Evolutionary conservation across 257 asterid genomes (phyloP).

Genomic region (Verbascum thapsus): DNA sequence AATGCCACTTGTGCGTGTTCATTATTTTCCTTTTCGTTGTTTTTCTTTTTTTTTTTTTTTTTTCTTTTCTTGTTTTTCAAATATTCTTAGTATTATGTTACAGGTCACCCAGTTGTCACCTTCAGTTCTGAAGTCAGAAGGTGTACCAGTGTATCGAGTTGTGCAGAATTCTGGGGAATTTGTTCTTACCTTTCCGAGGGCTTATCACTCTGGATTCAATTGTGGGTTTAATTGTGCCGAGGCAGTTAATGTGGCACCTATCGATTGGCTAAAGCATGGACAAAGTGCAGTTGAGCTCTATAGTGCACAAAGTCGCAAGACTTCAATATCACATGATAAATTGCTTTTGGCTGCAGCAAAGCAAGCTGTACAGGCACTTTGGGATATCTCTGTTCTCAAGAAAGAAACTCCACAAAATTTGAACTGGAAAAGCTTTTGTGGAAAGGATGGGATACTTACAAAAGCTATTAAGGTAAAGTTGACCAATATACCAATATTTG

Average conservation of each 20-base stretch:
- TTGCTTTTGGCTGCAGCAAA: slow-evolving; percentile 65
- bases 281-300: slow-evolving; percentile 74
- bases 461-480: slow-evolving; percentile 66
- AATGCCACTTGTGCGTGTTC: too few relatives aligned
- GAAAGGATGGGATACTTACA: slow-evolving; percentile 62
- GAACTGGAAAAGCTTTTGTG: slow-evolving; percentile 74
- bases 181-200: slow-evolving; percentile 88
- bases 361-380: slow-evolving; percentile 56
- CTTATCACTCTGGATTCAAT: slow-evolving; percentile 85
- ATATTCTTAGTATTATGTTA: slow-evolving; percentile 3
- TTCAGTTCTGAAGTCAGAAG: slow-evolving; percentile 65
- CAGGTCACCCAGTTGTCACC: slow-evolving; percentile 90
- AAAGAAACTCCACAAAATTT: slow-evolving; percentile 45
- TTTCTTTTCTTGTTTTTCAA: too few relatives aligned
- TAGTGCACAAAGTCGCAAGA: slow-evolving; percentile 61
- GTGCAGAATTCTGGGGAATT: slow-evolving; percentile 80
- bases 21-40: too few relatives aligned
- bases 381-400: slow-evolving; percentile 50
- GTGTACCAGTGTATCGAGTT: slow-evolving; percentile 68
- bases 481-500: background rate
- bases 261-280: slow-evolving; percentile 81
- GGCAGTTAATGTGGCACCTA: slow-evolving; percentile 91
- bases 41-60: too few relatives aligned
- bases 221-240: slow-evolving; percentile 89
- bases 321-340: slow-evolving; percentile 84